Evolutionary conservation across 495 filamentous ascomycete genomes (phyloP).

Genomic region (Thermochaetoides thermophila): DNA sequence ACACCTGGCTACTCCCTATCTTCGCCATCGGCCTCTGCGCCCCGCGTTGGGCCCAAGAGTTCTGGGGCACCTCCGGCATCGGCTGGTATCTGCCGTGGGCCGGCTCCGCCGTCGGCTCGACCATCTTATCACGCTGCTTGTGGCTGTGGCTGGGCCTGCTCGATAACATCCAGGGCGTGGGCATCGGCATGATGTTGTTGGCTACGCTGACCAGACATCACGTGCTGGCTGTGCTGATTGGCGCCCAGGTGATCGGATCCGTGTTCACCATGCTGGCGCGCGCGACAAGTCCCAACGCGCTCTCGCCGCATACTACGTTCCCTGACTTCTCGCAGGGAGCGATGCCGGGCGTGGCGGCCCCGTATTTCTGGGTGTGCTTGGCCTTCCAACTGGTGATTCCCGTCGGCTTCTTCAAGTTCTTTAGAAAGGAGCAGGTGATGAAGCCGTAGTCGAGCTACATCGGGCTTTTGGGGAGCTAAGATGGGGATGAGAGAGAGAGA

Average conservation of each 20-base stretch:
- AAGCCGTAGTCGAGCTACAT: constrained; percentile 36
- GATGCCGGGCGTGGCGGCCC: constrained; percentile 34
- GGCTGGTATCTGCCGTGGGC: constrained; percentile 48
- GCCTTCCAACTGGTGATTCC: constrained; percentile 48
- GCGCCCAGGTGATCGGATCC: constrained; percentile 41
- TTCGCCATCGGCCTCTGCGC: constrained; percentile 50
- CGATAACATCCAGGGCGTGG: constrained; percentile 46
- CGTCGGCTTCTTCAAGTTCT: constrained; percentile 52
- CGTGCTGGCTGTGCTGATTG: constrained; percentile 38
- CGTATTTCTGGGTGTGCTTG: constrained; percentile 54
- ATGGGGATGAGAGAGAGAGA: too few species aligned
- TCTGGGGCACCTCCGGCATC: constrained; percentile 44
- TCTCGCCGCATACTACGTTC: constrained; percentile 50
- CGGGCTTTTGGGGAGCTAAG: not conserved
- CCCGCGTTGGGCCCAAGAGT: constrained; percentile 51
- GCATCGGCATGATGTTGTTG: constrained; percentile 49
- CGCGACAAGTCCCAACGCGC: constrained; percentile 41
- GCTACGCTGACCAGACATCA: constrained; percentile 48
- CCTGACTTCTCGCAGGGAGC: constrained; percentile 38
- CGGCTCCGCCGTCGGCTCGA: constrained; percentile 30
- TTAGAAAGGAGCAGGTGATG: constrained; percentile 55
- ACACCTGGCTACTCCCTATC: constrained; percentile 51
- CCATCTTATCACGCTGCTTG: constrained; percentile 37
- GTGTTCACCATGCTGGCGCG: constrained; percentile 42
- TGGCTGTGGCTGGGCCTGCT: constrained; percentile 55